Evolutionary conservation across 2,329 filamentous ascomycete genomes (phyloP), one percentile per base, ranked within the genome.

Genomic region (Sphaerulina musiva): DNA sequence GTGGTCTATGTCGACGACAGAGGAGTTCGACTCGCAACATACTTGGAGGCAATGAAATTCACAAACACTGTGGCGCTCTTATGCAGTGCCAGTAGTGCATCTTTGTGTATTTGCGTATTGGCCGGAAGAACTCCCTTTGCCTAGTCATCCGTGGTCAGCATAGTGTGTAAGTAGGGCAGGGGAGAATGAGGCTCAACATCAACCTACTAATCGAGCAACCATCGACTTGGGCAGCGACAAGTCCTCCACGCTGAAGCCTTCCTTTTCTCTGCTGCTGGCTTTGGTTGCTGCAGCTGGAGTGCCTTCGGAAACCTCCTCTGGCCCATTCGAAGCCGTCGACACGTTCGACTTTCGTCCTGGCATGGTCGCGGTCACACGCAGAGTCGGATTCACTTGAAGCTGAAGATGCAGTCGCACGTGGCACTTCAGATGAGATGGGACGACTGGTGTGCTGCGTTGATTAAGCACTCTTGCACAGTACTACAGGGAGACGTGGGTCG

Each of bases 1-100:
- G 42, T 32, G n/a, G 45, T 17, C 0, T 39, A 34, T 17, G 14
- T 8, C 8, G 5, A 36, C 26, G 32, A 34, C 14, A 48, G 17
- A 14, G n/a, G 31, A 11, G 31, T 10, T 39, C 6, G 6, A 9
- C 40, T 46, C 29, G 32, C 8, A 20, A 77, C 85, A 51, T 78
- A 92, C 87, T 84, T 80, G 57, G 82, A 80, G 43, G 86, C 84
- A 32, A 93, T 75, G 69, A 91, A 88, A 72, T 82, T 92, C 63
- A 93, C 85, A 66, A 93, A 93, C 0, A 93, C 84, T 1, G 86
- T 91, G 6, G 88, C 85, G 70, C 86, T 87, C 73, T 91, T 91
- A 61, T 82, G 86, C 74, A 93, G 79, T 8, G 87, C 88, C 48
- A 89, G 73, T 51, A 91, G 80, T 41, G 88, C 88, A 73, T 90